Evolutionary conservation across 352 stramenopile species (phyloP), one percentile per base, ranked within the genome.

Genomic region (Globisporangium lucens): DNA sequence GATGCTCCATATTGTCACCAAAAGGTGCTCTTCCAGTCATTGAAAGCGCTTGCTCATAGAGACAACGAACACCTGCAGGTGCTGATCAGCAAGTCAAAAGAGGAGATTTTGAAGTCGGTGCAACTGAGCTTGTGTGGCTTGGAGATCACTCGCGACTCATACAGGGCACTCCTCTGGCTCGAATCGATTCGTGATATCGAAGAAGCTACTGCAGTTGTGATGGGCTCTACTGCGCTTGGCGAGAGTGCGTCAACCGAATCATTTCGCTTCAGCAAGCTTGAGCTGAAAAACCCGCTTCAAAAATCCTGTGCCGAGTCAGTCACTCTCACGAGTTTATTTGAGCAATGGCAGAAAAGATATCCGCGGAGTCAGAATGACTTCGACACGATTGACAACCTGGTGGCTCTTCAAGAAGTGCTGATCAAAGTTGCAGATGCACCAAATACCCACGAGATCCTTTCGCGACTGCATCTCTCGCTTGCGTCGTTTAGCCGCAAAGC

Each of bases 131-230:
- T 93, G 27, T 77, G 80, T 30, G 89, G 85, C 1, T 80, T 91
- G 47, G 87, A 95, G 56, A 87, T 74, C 51, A 87, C 82, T 1
- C 85, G 79, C 29, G 82, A 93, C 12, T 90, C 75, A 1, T 79
- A 87, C 49, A 65, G 65, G 9, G 82, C 83, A 17, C 60, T 94
- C 20, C 61, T 84, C 49, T 72, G 76, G 65, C 67, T 93, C 41
- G 80, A 92, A 30, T 80, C 69, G 12, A 84, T 94, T 52, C 75
- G 75, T 10, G 74, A 90, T 61, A 82, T 94, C 69, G 80, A 91
- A 75, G 76, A 85, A 66, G 43, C 82, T 22, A 74, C 71, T 24
- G 10, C 24, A 35, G 29, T 56, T 51, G 47, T 69, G 6, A 51
- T 71, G 66, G 33, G 20, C 27, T 13, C 67, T 20, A 61, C 20